Evolutionary conservation across 495 filamentous ascomycete species (phyloP), one percentile per base, ranked within the genome.

Genomic region (Glonium stellatum): DNA sequence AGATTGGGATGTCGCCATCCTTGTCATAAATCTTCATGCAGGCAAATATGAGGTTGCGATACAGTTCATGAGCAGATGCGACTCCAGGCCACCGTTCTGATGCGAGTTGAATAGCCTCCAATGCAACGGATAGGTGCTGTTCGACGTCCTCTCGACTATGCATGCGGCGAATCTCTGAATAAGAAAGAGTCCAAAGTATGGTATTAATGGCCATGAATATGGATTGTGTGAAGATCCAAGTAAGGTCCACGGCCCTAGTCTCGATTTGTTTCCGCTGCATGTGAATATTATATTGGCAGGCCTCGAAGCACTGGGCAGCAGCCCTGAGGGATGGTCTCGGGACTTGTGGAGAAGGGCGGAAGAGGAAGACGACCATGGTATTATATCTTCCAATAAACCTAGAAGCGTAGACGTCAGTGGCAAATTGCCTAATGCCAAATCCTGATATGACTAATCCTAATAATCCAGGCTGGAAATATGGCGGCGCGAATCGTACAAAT

Each of bases 31-130:
- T 87, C 69, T 86, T 88, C 65, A 96, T 73, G 64, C 88, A 91
- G 19, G 90, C 90, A 49, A 78, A 79, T n/a, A 92, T 83, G 31
- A 97, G 80, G 55, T 84, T 88, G 15, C 75, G 73, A 70, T 96
- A 96, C 22, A 96, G 79, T 63, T 90, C 78, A 10, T 86, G 79
- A 15, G 90, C 91, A n/a, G 88, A 87, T 52, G 84, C 79, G 10
- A 91, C 88, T 23, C 92, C 92, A 0, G 92, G 92, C 92, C 92
- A 96, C 25, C 89, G 81, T 65, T 90, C 85, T 1, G 87, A 84
- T 54, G 89, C 85, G 49, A 83, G 81, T 21, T 81, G 74, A 54
- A 97, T 86, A 13, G 84, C 82, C 55, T 92, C 86, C 34, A 96
- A 69, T 4, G 87, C 87, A 36, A 82, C 80, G 25, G 84, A 77